Evolutionary conservation across 495 filamentous ascomycete genomes (phyloP).

Genomic region (Glarea lozoyensis): DNA sequence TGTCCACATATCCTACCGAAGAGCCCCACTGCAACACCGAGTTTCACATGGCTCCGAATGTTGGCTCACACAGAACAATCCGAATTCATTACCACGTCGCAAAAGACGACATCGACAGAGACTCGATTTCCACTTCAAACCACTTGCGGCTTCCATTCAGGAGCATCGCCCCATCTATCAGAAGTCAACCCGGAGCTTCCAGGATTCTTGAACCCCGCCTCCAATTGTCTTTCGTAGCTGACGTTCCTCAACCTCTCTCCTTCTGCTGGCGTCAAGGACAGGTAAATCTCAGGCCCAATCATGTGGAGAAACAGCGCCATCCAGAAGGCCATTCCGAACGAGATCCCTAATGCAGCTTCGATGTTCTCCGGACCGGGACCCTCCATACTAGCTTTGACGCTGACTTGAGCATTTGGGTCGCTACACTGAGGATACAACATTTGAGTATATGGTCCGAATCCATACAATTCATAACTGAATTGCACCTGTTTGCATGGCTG

Average conservation of each 20-base stretch:
- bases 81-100: too few relatives aligned
- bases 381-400: constrained; percentile 25
- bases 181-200: constrained; percentile 37
- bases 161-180: constrained; percentile 36
- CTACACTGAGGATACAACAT: constrained; percentile 32
- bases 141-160: constrained; percentile 19
- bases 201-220: constrained; percentile 36
- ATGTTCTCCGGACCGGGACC: constrained; percentile 20
- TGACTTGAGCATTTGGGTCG: constrained; percentile 18
- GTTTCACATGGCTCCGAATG: too few relatives aligned
- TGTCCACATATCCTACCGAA: too few relatives aligned
- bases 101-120: too few relatives aligned
- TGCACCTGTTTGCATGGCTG: constrained; percentile 35
- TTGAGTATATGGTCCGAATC: constrained; percentile 13
- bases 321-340: constrained; percentile 38
- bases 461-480: constrained; percentile 16
- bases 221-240: constrained; percentile 41
- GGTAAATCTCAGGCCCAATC: constrained; percentile 40
- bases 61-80: too few relatives aligned
- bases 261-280: constrained; percentile 41
- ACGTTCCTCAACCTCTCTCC: constrained; percentile 35
- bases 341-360: constrained; percentile 26
- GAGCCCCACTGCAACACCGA: too few relatives aligned
- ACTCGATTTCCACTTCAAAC: too few relatives aligned
- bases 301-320: constrained; percentile 34